Conservation (phyloP, 2,329 filamentous ascomycete genomes). For the Thielaviopsis populi region DNA sequence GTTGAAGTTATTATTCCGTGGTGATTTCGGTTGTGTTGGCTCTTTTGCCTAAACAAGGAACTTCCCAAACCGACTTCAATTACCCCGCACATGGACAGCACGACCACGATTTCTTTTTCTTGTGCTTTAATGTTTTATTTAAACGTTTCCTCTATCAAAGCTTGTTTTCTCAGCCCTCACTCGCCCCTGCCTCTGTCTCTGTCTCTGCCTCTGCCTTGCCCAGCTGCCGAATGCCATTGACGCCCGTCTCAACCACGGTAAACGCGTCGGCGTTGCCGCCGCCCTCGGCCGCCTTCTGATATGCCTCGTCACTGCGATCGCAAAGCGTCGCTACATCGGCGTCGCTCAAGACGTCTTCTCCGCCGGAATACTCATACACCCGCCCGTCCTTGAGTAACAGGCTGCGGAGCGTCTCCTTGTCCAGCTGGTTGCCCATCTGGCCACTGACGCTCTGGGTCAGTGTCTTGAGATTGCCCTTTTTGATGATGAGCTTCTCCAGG, state of each 20-base stretch:
- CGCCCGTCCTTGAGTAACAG: slow-evolving; percentile 58
- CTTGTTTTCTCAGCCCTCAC: no score
- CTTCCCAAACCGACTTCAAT: no score
- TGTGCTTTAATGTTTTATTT: no score
- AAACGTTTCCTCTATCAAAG: no score
- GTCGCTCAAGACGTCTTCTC: slow-evolving; percentile 52
- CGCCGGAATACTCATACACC: slow-evolving; percentile 43
- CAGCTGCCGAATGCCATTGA: slow-evolving; percentile 31
- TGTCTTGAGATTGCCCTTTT: slow-evolving; percentile 71
- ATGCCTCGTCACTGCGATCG: slow-evolving; percentile 53
- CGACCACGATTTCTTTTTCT: no score
- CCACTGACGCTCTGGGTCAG: slow-evolving; percentile 46
- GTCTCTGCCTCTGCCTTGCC: not conserved
- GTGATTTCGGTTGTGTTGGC: no score
- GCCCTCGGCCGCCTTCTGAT: slow-evolving; percentile 60
- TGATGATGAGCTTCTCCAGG: slow-evolving; percentile 87
- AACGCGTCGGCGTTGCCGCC: slow-evolving; percentile 57
- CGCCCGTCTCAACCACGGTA: slow-evolving; percentile 63
- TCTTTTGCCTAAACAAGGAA: no score
- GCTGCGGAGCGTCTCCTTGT: slow-evolving; percentile 45
- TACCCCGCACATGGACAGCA: no score
- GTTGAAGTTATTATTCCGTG: no score
- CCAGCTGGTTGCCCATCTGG: slow-evolving; percentile 37
- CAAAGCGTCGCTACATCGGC: slow-evolving; percentile 64
- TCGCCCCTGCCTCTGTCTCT: not conserved